These are phyloP conservation scores for Pleurotus pulmonarius DNA, from an alignment of 768 basidiomycete genomes.

Conservation along the genomic window DNA sequence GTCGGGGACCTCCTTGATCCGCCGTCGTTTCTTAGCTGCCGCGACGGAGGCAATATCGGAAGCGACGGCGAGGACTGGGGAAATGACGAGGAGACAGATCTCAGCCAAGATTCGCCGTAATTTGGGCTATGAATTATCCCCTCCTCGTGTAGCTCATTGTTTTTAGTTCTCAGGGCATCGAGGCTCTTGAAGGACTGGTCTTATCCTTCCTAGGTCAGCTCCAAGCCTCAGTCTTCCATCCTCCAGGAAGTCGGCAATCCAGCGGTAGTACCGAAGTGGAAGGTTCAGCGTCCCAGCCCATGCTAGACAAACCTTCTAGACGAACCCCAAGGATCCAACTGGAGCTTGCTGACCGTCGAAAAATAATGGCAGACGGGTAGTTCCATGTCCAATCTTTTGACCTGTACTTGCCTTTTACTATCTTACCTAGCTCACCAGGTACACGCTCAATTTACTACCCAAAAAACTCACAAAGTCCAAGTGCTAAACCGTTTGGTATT, in stretches of 20 bases:
- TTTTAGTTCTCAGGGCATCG: constrained; percentile 4
- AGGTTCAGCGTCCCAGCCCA: background rate
- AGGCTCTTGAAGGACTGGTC: constrained; percentile 22
- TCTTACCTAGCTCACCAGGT: constrained; percentile 4
- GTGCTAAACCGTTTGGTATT: constrained; percentile 36
- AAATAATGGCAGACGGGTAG: constrained; percentile 8
- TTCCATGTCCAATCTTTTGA: background rate
- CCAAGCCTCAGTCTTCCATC: constrained; percentile 7
- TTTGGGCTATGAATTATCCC: background rate
- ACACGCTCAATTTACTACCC: constrained; percentile 11
- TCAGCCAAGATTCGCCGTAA: background rate
- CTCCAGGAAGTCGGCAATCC: constrained; percentile 6
- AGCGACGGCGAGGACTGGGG: background rate
- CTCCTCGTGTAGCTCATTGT: constrained; percentile 1
- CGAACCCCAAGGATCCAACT: constrained; percentile 8
- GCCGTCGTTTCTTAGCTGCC: background rate
- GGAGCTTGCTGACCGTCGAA: constrained; percentile 11
- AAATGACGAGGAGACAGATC: constrained; percentile 1
- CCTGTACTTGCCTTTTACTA: background rate
- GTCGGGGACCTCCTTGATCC: background rate
- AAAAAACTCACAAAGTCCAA: constrained; percentile 28
- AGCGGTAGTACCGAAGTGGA: too few species aligned
- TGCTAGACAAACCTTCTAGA: constrained; percentile 1
- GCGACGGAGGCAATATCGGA: constrained; percentile 2
- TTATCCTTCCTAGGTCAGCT: constrained; percentile 29